Base-by-base conservation (phyloP, 2,329 filamentous ascomycete genomes). In the Conoideocrella luteorostrata region DNA sequence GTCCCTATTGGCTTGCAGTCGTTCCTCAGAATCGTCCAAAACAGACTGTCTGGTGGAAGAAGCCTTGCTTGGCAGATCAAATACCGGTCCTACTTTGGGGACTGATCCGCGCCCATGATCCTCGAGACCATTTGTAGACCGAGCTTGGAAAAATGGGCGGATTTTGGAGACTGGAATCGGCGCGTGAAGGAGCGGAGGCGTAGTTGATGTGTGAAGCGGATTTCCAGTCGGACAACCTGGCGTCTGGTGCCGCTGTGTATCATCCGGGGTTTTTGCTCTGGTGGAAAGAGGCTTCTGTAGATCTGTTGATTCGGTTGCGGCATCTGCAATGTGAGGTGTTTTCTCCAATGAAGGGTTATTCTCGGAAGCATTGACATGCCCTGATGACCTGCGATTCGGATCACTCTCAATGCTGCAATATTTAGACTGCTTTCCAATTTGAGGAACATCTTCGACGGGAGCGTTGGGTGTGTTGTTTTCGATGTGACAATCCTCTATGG, bases 131-230 rank as follows among this genome's bases (percentile, higher is more conserved):
- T 28, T 24, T 4, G 34, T 33, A 12, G 28, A 20, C 12, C 24
- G 36, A 11, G 29, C 22, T n/a, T 47, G 40, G 15, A 49, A 43
- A 35, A 38, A 33, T 5, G 51, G 50, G 6, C 48, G 47, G 20
- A 51, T 28, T 24, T 53, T 52, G 7, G 51, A 48, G 32, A 49
- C n/a, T 5, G 47, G 49, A 33, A 51, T 44, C 21, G 47, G 40
- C 7, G 50, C 45, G 33, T 48, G 30, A 33, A 51, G 48, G 7
- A 50, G 9, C 22, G 22, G 38, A 7, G 46, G 47, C 3, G 38
- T 30, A 29, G 44, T 20, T 39, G 26, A 7, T 7, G 29, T 30
- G 21, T 40, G 34, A n/a, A 26, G 7, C 10, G 18, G 4, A 6
- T 34, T 13, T 17, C 2, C 15, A 15, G 17, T 29, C 15, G 28